These are phyloP conservation scores for Fusarium phyllophilum DNA, from an alignment of 2,329 filamentous ascomycete genomes.

Conservation along the genomic window DNA sequence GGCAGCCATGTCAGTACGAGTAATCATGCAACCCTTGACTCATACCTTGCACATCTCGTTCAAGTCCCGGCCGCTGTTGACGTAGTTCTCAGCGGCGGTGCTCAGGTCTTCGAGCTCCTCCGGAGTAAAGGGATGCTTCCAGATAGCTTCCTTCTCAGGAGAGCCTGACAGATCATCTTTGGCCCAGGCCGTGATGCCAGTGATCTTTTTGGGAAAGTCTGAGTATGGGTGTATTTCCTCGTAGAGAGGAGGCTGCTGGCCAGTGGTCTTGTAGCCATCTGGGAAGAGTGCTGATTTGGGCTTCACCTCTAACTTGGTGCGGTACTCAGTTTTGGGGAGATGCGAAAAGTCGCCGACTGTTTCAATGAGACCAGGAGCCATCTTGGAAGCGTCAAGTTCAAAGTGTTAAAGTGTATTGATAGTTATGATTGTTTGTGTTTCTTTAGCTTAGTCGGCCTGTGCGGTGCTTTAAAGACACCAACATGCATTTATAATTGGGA, in stretches of 20 bases:
- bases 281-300: conserved; percentile 48
- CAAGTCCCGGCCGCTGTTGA: conserved; percentile 6
- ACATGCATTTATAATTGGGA: not conserved
- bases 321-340: conserved; percentile 1
- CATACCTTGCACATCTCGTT: conserved; percentile 17
- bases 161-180: conserved; percentile 70
- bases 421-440: not conserved
- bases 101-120: conserved; percentile 16
- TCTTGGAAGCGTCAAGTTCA: not conserved
- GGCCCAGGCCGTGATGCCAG: conserved; percentile 78
- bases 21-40: rapidly evolving
- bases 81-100: conserved; percentile 11
- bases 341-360: not conserved
- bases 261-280: conserved; percentile 65
- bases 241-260: conserved; percentile 77
- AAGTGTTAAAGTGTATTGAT: no score
- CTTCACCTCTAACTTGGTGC: not conserved
- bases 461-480: no score
- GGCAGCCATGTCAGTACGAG: not conserved
- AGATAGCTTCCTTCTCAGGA: conserved; percentile 64
- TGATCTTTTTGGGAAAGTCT: conserved; percentile 76
- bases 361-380: not conserved
- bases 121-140: conserved; percentile 75
- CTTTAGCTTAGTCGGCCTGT: no score
- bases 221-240: conserved; percentile 72